Percentiles rank a stretch among this genome's conserved stretches.
Evolutionary conservation across 2,329 filamentous ascomycete genomes (phyloP).

Genomic region (Colletotrichum sp.): DNA sequence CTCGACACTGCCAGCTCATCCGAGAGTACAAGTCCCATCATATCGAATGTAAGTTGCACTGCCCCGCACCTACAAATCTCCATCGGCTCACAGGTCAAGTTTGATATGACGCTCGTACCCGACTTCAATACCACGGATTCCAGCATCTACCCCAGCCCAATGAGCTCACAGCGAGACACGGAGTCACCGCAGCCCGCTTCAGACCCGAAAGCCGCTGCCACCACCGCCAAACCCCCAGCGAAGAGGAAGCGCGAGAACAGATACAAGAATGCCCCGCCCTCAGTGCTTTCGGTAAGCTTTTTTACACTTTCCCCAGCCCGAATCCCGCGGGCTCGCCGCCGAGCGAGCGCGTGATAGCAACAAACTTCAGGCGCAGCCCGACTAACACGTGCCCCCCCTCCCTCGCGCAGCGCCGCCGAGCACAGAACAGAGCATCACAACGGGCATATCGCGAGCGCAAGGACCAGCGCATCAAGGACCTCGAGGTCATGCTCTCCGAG

Average conservation of each 20-base stretch:
- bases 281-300: conserved; percentile 49
- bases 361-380: neutral
- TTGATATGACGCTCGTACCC: conserved; percentile 23
- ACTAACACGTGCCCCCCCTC: neutral
- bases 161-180: conserved; percentile 23
- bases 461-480: conserved; percentile 66
- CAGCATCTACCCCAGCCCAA: conserved; percentile 36
- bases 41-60: conserved; percentile 14
- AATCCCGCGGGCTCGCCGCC: neutral
- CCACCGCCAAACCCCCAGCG: conserved; percentile 36
- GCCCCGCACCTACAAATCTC: neutral
- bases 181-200: conserved; percentile 18
- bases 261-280: conserved; percentile 56
- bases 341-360: neutral
- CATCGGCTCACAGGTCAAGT: conserved; percentile 10
- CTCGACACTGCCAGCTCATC: conserved; percentile 22
- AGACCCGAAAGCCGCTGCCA: neutral
- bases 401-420: conserved; percentile 29
- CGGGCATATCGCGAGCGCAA: conserved; percentile 35
- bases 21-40: conserved; percentile 22
- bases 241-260: conserved; percentile 56
- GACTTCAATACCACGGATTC: conserved; percentile 28
- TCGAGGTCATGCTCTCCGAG: conserved; percentile 60
- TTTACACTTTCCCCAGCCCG: neutral
- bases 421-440: conserved; percentile 36